Base-by-base conservation (phyloP, 2,329 filamentous ascomycete genomes). In the Pseudocercospora ulei region DNA sequence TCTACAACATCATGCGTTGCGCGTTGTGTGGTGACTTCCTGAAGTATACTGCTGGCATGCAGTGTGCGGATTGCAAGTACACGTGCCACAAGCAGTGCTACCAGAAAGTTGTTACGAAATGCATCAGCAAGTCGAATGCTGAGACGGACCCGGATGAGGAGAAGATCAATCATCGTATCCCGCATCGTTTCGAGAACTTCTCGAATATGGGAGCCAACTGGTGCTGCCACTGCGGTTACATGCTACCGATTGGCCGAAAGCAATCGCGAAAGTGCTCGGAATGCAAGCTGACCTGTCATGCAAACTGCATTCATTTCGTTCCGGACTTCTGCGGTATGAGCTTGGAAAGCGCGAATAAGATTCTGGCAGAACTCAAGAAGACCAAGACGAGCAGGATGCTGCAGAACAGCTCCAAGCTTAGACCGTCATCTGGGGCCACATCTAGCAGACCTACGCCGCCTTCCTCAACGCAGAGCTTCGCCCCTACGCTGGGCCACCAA, bases 1-100 rank as follows among this genome's bases (percentile, higher is more conserved):
- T 98, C 65, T 98, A 96, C 78, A 98, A 96, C 72, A 95, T 98
- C 59, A 98, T 98, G 90, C 88, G 90, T 47, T 98, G 90, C 65
- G 90, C 90, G 8, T 77, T 96, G 22, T 98, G 90, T 61, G 90
- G 87, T 44, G 90, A 98, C 52, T 96, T 98, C 58, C 80, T 98
- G 65, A 98, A 96, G 61, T 96, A 96, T 61, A 92, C 88, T 33
- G 84, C 90, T 13, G 90, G 90, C 46, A 98, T 98, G 88, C 90
- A 98, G 66, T 98, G 90, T 64, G 83, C 92, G 50, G 90, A 98
- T 65, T 98, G 90, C 80, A 96, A 96, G 66, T 96, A 96, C 66
- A 96, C 88, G 24, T 98, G 90, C 65, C 90, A 98, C 64, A 88
- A 85, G 55, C 95, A 96, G 65, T 98, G 90, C 62, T 98, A 96